Base-by-base conservation (phyloP, 257 asterid species). In the Forsythia viridissima region DNA sequence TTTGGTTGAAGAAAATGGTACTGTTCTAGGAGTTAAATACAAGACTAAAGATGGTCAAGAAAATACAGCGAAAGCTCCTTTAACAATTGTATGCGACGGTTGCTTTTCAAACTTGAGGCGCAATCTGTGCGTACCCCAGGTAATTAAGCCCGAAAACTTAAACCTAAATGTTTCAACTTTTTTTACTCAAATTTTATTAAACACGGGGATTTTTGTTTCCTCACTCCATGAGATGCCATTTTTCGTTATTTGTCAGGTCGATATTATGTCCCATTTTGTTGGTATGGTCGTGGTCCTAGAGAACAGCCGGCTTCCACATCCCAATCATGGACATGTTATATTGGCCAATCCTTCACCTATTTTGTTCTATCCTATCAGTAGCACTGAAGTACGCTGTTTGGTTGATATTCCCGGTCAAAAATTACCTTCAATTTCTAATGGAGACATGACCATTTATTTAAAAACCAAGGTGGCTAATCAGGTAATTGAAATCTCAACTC, bases 81-180 rank as follows among this genome's bases (percentile, higher is more conserved):
- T 88, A 13, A 86, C 92, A 4, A 84, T 88, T 12, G 89, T 86
- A 2, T 88, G 92, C 18, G 92, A 88, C 73, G 92, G 90, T 20
- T 84, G 92, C 71, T 86, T 88, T 73, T 88, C 92, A 71, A 86
- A 86, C 65, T 77, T 87, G 81, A 82, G 91, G 65, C 87, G 86
- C 43, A 83, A 80, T 51, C 85, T 89, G 1, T 89, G 91, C 79
- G 81, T 81, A 21, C 92, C 92, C 3, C 86, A 86, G 90, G 90
- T 85, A 72, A 30, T 24, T 63, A 38, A 18, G 37, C 61, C 13
- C 38, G 7, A 77, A 16, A 67, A 74, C 21, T 21, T 11, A 4
- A 2, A 43, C 65, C 48, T 11, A 1, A 67, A 5, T 3, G 34
- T 41, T 70, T 65, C 15, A 11, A 61, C 46, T 8, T 13, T 70